Conservation (phyloP, 2,329 filamentous ascomycete genomes). For the Fusarium sp. region DNA sequence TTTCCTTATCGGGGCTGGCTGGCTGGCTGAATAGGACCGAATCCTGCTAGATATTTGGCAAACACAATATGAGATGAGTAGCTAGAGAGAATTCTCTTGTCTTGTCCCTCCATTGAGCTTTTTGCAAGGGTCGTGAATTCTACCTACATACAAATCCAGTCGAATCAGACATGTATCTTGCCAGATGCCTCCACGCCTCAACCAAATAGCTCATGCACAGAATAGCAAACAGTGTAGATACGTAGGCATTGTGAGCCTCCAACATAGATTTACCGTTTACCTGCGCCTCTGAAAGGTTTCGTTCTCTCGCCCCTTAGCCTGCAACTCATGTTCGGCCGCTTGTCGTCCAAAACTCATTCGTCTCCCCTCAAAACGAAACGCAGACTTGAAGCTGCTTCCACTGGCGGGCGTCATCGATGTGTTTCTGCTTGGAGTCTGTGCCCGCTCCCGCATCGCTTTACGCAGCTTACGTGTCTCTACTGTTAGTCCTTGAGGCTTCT, state of each 20-base stretch:
- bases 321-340: slow-evolving; percentile 5
- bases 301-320: slow-evolving; percentile 19
- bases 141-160: slow-evolving; percentile 8
- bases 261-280: slow-evolving; percentile 16
- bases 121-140: neutral
- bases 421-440: slow-evolving; percentile 27
- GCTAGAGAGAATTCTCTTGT: neutral
- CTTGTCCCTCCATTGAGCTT: neutral
- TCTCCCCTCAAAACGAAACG: slow-evolving; percentile 36
- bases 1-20: neutral
- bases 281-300: slow-evolving; percentile 28
- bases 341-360: slow-evolving; percentile 19
- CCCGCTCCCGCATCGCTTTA: slow-evolving; percentile 36
- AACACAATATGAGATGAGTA: neutral
- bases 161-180: slow-evolving; percentile 3
- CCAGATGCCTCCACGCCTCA: neutral
- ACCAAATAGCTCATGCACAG: neutral
- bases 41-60: neutral
- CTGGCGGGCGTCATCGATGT: slow-evolving; percentile 6
- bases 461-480: slow-evolving; percentile 45
- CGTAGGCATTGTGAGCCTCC: slow-evolving; percentile 1
- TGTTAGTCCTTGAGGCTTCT: slow-evolving; percentile 44
- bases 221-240: slow-evolving; percentile 14
- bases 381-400: slow-evolving; percentile 30
- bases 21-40: neutral